These are phyloP conservation scores for Leptographium wingfieldii DNA, from an alignment of 2,329 filamentous ascomycete genomes.

Conservation along the genomic window DNA sequence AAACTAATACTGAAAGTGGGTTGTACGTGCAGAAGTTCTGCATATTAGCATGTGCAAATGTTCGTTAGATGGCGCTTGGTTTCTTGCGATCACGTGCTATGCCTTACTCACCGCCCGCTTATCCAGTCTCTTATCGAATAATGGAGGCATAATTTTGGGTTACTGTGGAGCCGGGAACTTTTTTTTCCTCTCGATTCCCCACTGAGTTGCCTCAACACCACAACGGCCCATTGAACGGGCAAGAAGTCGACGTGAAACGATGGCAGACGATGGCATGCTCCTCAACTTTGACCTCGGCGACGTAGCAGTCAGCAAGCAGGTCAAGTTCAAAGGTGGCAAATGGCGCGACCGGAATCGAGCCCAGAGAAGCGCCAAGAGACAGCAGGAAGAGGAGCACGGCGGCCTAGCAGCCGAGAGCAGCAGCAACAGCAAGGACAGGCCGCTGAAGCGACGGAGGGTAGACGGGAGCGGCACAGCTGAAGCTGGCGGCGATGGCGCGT, in stretches of 20 bases:
- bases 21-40: too few species aligned
- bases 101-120: background rate
- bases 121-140: background rate
- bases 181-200: background rate
- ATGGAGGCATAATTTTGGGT: background rate
- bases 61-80: too few species aligned
- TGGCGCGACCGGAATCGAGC: constrained; percentile 84
- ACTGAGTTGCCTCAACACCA: background rate
- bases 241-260: constrained; percentile 22
- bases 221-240: background rate
- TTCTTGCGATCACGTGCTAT: background rate
- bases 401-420: background rate
- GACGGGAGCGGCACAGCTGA: constrained; percentile 14
- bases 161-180: background rate
- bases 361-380: constrained; percentile 43
- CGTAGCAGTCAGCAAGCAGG: constrained; percentile 45
- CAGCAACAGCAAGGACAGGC: background rate
- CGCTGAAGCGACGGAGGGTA: constrained; percentile 17
- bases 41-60: too few species aligned
- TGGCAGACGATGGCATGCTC: constrained; percentile 93
- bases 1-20: too few species aligned
- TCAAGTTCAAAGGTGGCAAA: constrained; percentile 73
- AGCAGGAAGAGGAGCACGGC: constrained; percentile 1
- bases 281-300: constrained; percentile 79
- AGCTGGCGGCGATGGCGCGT: background rate